These are phyloP conservation scores for Paraleonurus japonicus DNA, from an alignment of 257 asterid species.

Conservation along the genomic window DNA sequence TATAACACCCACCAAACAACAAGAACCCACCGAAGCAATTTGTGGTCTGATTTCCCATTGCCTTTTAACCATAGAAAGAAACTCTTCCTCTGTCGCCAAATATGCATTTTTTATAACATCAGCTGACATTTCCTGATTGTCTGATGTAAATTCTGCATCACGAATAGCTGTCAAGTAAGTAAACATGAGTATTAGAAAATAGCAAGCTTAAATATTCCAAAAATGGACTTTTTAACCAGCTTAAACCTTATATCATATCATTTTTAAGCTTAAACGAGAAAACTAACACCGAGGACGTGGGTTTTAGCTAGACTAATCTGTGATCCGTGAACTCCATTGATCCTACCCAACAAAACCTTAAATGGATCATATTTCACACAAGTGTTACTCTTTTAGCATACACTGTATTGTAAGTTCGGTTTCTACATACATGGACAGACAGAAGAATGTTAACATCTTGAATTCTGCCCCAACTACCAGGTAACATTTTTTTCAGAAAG, in stretches of 20 bases:
- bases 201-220: slow-evolving; percentile 13
- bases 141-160: slow-evolving; percentile 65
- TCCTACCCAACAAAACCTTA: no score
- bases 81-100: slow-evolving; percentile 77
- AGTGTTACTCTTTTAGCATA: neutral
- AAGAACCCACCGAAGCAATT: slow-evolving; percentile 83
- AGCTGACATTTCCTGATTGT: slow-evolving; percentile 69
- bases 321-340: no score
- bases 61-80: slow-evolving; percentile 58
- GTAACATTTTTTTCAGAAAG: slow-evolving; percentile 6
- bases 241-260: neutral
- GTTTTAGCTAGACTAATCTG: no score
- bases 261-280: neutral
- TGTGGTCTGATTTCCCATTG: slow-evolving; percentile 70
- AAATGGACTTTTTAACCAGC: neutral
- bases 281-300: no score
- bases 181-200: slow-evolving; percentile 19
- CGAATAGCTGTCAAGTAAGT: slow-evolving; percentile 42
- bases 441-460: neutral
- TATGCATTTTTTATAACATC: slow-evolving; percentile 65
- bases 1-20: slow-evolving; percentile 75
- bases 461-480: slow-evolving; percentile 20
- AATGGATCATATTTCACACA: no score
- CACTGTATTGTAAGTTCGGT: neutral
- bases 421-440: neutral